Evolutionary conservation across 176 grass and related monocot genomes (phyloP).

Genomic region (Oryza glaberrima): DNA sequence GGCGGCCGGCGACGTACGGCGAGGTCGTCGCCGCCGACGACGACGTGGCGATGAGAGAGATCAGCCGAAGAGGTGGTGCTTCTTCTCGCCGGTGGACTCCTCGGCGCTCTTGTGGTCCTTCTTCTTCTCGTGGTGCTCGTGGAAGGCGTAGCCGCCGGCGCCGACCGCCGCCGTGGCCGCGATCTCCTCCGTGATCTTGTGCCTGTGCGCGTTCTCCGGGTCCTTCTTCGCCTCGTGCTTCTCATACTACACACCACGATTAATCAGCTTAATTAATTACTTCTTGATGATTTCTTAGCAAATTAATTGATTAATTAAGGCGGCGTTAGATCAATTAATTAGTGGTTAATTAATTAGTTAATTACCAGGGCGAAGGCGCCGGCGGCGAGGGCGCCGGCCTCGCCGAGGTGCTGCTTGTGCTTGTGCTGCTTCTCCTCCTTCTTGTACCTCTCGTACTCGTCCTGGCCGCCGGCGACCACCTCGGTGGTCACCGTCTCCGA

Average conservation of each 20-base stretch:
- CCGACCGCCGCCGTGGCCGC: slow-evolving; percentile 66
- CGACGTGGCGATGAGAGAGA: neutral
- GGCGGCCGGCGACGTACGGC: too few relatives aligned
- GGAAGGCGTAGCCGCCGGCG: slow-evolving; percentile 72
- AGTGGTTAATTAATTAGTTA: neutral
- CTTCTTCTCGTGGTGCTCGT: slow-evolving; percentile 97
- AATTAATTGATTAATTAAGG: neutral
- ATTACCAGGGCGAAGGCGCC: slow-evolving; percentile 80
- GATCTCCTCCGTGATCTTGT: slow-evolving; percentile 89
- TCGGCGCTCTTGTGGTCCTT: slow-evolving; percentile 71
- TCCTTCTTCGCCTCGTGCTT: slow-evolving; percentile 94
- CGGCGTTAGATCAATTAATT: neutral
- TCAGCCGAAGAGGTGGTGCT: slow-evolving; percentile 77
- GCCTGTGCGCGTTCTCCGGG: slow-evolving; percentile 69
- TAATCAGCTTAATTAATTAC: too few relatives aligned
- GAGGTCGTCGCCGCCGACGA: neutral
- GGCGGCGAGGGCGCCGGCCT: slow-evolving; percentile 57
- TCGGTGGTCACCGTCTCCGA: slow-evolving; percentile 37
- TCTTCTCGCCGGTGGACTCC: slow-evolving; percentile 74
- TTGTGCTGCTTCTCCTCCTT: slow-evolving; percentile 93
- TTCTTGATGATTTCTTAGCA: too few relatives aligned
- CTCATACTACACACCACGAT: slow-evolving; percentile 61
- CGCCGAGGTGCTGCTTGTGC: slow-evolving; percentile 85
- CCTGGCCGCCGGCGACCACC: slow-evolving; percentile 43
- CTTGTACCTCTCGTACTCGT: slow-evolving; percentile 54